Evolutionary conservation across 805 yeast species (phyloP), one percentile per base, ranked within the genome.

Genomic region (Lachancea sp.): DNA sequence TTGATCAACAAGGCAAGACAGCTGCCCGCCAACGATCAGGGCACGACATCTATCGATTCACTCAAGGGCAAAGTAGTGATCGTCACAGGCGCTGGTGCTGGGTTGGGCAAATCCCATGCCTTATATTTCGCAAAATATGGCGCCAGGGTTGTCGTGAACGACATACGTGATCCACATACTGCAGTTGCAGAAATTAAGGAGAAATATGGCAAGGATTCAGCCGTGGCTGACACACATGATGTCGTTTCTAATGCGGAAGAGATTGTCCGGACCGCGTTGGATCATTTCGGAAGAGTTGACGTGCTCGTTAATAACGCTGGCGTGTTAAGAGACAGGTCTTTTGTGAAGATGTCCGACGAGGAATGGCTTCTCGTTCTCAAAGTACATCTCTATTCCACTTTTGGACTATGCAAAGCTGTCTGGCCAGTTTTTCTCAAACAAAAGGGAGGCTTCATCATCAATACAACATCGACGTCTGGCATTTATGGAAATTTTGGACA

Each of bases 401-500:
- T 70, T 70, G 75, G 82, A 58, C 77, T 91, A 63, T 79, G 88
- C 54, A 83, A 85, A 62, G 83, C 90, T 43, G 96, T 91, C 9
- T 91, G 97, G 97, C 97, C 96, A 31, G 70, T 84, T 53, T 86
- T 91, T 65, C 54, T 75, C 45, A 77, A 86, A 62, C 88, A 90
- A 67, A 79, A 81, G 55, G 74, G 76, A 44, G 97, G 98, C 55
- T 75, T 79, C 52, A 82, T 91, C 46, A 77, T 91, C 54, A 91
- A 91, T 68, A 86, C 95, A 37, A 77, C 97, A 19, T 89, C 96
- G 16, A 91, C 98, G 9, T 89, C 97, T 2, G 99, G 98, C 53
- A 89, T 91, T 55, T 91, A 91, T 66, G 99, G 99, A 52, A 88
- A 85, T 72, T 91, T 91, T 70, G 99, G 99, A 42, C 99, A 91